Conservation (phyloP, 2,329 filamentous ascomycete genomes). For the Talaromyces islandicus region DNA sequence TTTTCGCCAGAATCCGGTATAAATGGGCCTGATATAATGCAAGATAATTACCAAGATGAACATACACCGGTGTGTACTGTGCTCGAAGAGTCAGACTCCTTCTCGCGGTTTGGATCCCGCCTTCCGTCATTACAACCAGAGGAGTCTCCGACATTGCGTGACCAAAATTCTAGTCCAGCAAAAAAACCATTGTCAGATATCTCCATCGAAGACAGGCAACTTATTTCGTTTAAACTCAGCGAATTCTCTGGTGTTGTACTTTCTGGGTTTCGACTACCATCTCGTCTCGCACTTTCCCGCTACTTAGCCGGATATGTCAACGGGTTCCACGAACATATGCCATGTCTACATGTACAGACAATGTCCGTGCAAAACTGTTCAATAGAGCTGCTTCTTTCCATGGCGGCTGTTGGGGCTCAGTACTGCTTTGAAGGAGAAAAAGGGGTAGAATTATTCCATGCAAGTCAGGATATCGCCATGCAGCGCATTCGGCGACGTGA, state of each 20-base stretch:
- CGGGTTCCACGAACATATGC: constrained; percentile 20
- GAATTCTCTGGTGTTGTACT: constrained; percentile 15
- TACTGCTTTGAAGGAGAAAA: constrained; percentile 19
- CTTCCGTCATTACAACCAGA: constrained; percentile 34
- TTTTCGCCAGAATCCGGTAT: constrained; percentile 34
- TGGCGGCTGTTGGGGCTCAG: constrained; percentile 18
- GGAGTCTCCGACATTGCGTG: constrained; percentile 16
- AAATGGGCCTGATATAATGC: constrained; percentile 20
- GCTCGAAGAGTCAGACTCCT: constrained; percentile 17
- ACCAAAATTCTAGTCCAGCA: neutral
- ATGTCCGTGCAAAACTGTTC: constrained; percentile 13
- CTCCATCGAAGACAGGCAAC: constrained; percentile 27
- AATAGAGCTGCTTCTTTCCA: constrained; percentile 18
- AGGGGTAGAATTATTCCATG: constrained; percentile 16
- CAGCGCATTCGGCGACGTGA: constrained; percentile 16
- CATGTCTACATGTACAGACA: constrained; percentile 16
- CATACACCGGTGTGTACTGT: constrained; percentile 3
- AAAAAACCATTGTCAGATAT: constrained; percentile 26
- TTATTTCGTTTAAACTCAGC: constrained; percentile 13
- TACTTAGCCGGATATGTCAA: constrained; percentile 19
- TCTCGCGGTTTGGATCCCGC: constrained; percentile 34
- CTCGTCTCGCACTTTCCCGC: constrained; percentile 18
- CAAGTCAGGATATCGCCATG: constrained; percentile 17
- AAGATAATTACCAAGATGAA: neutral
- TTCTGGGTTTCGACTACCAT: constrained; percentile 16